Evolutionary conservation across 2,329 filamentous ascomycete genomes (phyloP).

Genomic region (Sphaerostilbella broomeana): DNA sequence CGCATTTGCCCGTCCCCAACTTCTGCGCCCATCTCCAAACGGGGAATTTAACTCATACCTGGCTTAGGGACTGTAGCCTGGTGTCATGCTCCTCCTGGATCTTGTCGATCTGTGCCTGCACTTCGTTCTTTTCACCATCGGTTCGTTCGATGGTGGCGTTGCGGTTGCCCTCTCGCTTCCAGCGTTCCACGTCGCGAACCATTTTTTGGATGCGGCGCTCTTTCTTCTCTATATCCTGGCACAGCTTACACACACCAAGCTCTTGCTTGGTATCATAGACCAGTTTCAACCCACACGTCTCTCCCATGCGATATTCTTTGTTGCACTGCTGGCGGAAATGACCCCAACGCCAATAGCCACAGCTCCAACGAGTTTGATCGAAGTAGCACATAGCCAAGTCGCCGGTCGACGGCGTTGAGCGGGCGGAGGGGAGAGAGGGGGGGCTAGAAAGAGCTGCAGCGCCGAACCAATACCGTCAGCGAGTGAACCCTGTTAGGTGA

Average conservation of each 20-base stretch:
- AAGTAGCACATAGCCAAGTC: conserved; percentile 79
- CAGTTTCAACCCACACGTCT: conserved; percentile 92
- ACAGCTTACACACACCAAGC: conserved; percentile 68
- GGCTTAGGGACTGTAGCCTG: conserved; percentile 29
- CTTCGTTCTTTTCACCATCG: conserved; percentile 59
- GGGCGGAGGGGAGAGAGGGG: conserved; percentile 12
- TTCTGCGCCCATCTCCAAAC: conserved; percentile 1
- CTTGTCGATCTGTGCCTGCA: conserved; percentile 52
- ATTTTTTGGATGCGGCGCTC: conserved; percentile 68
- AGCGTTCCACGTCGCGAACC: conserved; percentile 66
- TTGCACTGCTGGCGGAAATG: conserved; percentile 89
- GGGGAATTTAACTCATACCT: conserved; percentile 19
- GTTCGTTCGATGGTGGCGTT: conserved; percentile 67
- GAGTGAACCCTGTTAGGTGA: conserved; percentile 15
- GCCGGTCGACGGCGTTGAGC: conserved; percentile 16
- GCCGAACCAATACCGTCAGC: conserved; percentile 13
- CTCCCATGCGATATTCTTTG: conserved; percentile 90
- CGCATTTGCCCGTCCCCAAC: conserved; percentile 1
- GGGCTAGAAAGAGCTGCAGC: conserved; percentile 13
- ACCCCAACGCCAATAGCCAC: conserved; percentile 92
- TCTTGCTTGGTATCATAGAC: conserved; percentile 67
- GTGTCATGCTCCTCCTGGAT: conserved; percentile 37
- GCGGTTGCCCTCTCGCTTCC: conserved; percentile 69
- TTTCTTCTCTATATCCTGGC: conserved; percentile 86
- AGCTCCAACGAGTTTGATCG: conserved; percentile 78